A percentile compares a stretch with the other conserved stretches of the same genome.
Conservation (phyloP, 2,329 filamentous ascomycete species). For the Arthroderma uncinatum region DNA sequence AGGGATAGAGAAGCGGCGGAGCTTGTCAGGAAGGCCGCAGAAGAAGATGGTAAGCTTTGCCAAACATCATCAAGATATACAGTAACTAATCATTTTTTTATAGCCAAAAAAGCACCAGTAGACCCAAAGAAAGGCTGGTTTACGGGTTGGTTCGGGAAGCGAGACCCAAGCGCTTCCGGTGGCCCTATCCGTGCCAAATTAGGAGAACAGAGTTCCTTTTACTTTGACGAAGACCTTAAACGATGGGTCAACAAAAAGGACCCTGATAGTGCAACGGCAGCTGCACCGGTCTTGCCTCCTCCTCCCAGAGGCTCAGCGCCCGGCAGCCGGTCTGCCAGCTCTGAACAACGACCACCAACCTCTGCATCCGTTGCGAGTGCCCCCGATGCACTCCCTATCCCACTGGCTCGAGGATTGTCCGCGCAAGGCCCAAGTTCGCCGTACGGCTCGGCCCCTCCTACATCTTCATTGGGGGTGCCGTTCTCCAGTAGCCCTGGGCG, state of each 20-base stretch:
- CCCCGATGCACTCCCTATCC: constrained; percentile 14
- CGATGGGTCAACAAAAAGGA: constrained; percentile 98
- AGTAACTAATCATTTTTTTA: constrained; percentile 13
- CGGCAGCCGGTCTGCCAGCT: constrained; percentile 43
- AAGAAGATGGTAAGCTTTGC: constrained; percentile 45
- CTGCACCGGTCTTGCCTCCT: constrained; percentile 58
- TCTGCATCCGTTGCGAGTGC: constrained; percentile 11
- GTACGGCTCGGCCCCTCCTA: constrained; percentile 17
- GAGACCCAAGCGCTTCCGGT: constrained; percentile 47
- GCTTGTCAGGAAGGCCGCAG: constrained; percentile 73
- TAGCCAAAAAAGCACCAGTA: constrained; percentile 29
- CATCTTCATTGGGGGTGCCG: constrained; percentile 15
- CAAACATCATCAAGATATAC: constrained; percentile 3
- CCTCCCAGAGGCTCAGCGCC: constrained; percentile 54
- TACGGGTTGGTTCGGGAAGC: constrained; percentile 65
- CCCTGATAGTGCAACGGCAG: constrained; percentile 49
- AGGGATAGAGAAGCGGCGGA: constrained; percentile 73
- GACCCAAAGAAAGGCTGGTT: constrained; percentile 55
- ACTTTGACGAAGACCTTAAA: constrained; percentile 91
- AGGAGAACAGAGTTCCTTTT: constrained; percentile 83
- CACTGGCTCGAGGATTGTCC: neutral
- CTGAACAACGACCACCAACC: constrained; percentile 42
- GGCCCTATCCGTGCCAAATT: constrained; percentile 80
- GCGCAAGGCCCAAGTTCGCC: constrained; percentile 12
- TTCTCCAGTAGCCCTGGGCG: constrained; percentile 25